A percentile compares a stretch with the other conserved stretches of the same genome.
These are phyloP conservation scores for Xylaria sp. DNA, from an alignment of 2,329 filamentous ascomycete species.

Conservation along the genomic window DNA sequence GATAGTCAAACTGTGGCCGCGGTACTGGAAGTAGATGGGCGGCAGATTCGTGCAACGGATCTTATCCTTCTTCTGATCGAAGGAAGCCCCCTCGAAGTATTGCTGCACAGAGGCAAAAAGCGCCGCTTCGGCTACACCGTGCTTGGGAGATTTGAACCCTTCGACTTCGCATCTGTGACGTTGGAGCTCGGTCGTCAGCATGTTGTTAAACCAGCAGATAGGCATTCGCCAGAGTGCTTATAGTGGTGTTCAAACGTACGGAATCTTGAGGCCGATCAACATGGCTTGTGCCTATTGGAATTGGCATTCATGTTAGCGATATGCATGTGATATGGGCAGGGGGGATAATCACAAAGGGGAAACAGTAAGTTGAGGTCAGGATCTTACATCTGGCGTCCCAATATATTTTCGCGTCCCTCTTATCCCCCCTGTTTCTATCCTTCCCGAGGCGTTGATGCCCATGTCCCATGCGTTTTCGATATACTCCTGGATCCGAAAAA, in stretches of 20 bases:
- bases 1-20: slow-evolving; percentile 89
- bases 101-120: slow-evolving; percentile 75
- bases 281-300: slow-evolving; percentile 76
- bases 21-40: slow-evolving; percentile 91
- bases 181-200: slow-evolving; percentile 14
- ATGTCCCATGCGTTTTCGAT: slow-evolving; percentile 91
- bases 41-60: slow-evolving; percentile 78
- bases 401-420: slow-evolving; percentile 93
- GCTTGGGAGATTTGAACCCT: slow-evolving; percentile 63
- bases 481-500: slow-evolving; percentile 83
- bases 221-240: no score
- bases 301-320: slow-evolving; percentile 3
- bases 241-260: slow-evolving; percentile 55
- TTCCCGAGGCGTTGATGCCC: slow-evolving; percentile 79
- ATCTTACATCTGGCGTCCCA: slow-evolving; percentile 82
- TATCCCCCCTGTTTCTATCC: slow-evolving; percentile 86
- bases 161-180: slow-evolving; percentile 68
- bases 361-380: neutral
- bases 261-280: slow-evolving; percentile 74
- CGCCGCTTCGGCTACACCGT: slow-evolving; percentile 60
- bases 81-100: slow-evolving; percentile 74
- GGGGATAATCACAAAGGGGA: neutral
- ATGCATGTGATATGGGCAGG: neutral
- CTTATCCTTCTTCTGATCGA: slow-evolving; percentile 61
- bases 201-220: neutral